Conservation (phyloP, 2,329 filamentous ascomycete species). For the Mycosphaerella sp. region DNA sequence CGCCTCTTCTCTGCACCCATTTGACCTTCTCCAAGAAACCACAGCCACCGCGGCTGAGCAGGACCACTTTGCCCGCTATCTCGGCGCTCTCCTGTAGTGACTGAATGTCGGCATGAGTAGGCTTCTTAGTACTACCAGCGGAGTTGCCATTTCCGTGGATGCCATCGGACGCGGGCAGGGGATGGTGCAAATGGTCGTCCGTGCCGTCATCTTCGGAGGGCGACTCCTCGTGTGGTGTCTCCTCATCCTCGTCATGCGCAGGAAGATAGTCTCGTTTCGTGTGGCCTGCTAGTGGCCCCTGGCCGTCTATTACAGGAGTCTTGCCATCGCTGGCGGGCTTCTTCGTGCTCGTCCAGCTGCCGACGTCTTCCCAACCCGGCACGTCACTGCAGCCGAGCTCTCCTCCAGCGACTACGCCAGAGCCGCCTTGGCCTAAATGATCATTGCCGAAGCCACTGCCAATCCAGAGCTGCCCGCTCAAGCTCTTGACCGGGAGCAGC, state of each 20-base stretch:
- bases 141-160: constrained; percentile 32
- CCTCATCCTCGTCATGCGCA: constrained; percentile 45
- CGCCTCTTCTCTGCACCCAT: constrained; percentile 90
- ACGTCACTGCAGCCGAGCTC: constrained; percentile 95
- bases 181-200: constrained; percentile 72
- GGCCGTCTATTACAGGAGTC: constrained; percentile 11
- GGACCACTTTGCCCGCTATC: constrained; percentile 85
- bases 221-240: constrained; percentile 20
- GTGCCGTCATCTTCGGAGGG: constrained; percentile 61
- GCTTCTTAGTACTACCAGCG: constrained; percentile 34
- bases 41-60: constrained; percentile 87
- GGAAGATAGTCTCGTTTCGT: constrained; percentile 19
- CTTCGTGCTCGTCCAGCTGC: constrained; percentile 27
- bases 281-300: constrained; percentile 15
- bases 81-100: constrained; percentile 86
- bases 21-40: constrained; percentile 96
- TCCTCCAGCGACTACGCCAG: constrained; percentile 55
- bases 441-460: constrained; percentile 88
- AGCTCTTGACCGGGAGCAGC: constrained; percentile 62
- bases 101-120: constrained; percentile 75
- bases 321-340: constrained; percentile 18
- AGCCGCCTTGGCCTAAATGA: constrained; percentile 52
- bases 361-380: constrained; percentile 71
- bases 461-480: constrained; percentile 89
- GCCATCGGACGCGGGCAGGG: constrained; percentile 41